These are phyloP conservation scores for Rhizopogon vulgaris DNA, from an alignment of 768 basidiomycete species.

Conservation along the genomic window DNA sequence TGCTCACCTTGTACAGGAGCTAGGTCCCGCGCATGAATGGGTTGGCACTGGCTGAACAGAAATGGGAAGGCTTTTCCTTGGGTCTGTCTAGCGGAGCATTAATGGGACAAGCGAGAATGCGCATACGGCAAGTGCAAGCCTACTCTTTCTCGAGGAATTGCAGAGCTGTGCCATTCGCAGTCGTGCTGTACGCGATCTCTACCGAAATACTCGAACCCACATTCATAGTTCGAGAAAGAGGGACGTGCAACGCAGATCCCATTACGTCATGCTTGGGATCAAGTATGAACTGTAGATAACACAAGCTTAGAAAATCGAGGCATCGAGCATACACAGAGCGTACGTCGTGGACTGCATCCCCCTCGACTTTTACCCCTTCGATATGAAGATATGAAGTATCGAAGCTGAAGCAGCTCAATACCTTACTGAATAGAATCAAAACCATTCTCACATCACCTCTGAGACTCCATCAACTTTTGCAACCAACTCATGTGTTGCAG, in stretches of 20 bases:
- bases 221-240: constrained; percentile 17
- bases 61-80: constrained; percentile 49
- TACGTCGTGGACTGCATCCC: constrained; percentile 24
- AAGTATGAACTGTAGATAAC: constrained; percentile 21
- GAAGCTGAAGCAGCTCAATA: constrained; percentile 28
- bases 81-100: constrained; percentile 34
- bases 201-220: constrained; percentile 25
- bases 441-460: constrained; percentile 34
- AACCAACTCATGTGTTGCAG: constrained; percentile 38
- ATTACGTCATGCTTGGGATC: constrained; percentile 28
- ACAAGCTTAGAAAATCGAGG: not conserved
- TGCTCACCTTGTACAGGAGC: constrained; percentile 39
- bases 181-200: constrained; percentile 39
- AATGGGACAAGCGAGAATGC: not conserved
- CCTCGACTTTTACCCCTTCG: constrained; percentile 31
- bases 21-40: constrained; percentile 51
- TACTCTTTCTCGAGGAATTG: constrained; percentile 50
- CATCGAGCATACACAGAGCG: not conserved
- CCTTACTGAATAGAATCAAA: not conserved
- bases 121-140: not conserved
- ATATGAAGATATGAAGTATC: constrained; percentile 49
- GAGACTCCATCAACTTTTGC: constrained; percentile 31
- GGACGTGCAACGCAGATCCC: constrained; percentile 36
- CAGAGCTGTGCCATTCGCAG: constrained; percentile 38
- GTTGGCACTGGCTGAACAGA: constrained; percentile 56